Conservation (phyloP, 2,329 filamentous ascomycete genomes). For the Aspergillus sp. region DNA sequence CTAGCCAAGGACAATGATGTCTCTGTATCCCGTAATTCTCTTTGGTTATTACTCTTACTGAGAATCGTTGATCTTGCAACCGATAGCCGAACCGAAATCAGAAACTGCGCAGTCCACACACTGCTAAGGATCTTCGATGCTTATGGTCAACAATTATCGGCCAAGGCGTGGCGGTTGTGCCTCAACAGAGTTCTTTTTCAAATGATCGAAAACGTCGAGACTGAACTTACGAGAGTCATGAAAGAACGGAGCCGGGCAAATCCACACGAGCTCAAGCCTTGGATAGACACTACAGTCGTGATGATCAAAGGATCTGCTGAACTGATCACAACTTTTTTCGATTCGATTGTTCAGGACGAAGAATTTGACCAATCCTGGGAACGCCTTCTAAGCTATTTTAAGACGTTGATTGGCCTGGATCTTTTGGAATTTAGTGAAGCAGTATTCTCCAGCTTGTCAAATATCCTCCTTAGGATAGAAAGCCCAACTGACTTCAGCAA, state of each 20-base stretch:
- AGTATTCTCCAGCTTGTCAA: slow-evolving; percentile 59
- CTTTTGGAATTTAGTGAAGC: slow-evolving; percentile 66
- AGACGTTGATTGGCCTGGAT: slow-evolving; percentile 55
- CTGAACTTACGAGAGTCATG: slow-evolving; percentile 30
- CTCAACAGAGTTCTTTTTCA: slow-evolving; percentile 74
- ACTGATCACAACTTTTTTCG: slow-evolving; percentile 69
- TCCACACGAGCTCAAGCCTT: slow-evolving; percentile 44
- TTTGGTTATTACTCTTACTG: slow-evolving; percentile 31
- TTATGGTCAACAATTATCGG: slow-evolving; percentile 71
- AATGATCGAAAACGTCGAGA: slow-evolving; percentile 64
- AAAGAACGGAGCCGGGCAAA: slow-evolving; percentile 13
- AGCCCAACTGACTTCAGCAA: slow-evolving; percentile 36
- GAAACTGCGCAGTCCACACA: slow-evolving; percentile 73
- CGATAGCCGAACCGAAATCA: slow-evolving; percentile 34
- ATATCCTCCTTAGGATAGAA: slow-evolving; percentile 49
- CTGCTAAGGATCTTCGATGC: slow-evolving; percentile 86
- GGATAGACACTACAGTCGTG: slow-evolving; percentile 68
- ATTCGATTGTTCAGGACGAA: slow-evolving; percentile 58
- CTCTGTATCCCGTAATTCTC: slow-evolving; percentile 46
- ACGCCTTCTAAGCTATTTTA: slow-evolving; percentile 63
- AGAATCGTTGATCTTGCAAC: slow-evolving; percentile 34
- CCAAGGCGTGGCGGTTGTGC: slow-evolving; percentile 76
- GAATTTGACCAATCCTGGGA: slow-evolving; percentile 70
- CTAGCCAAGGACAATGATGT: slow-evolving; percentile 55
- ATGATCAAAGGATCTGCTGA: slow-evolving; percentile 66